phyloP scores from a whole-genome alignment of 805 yeast genomes.

The Candida caryicola region DNA sequence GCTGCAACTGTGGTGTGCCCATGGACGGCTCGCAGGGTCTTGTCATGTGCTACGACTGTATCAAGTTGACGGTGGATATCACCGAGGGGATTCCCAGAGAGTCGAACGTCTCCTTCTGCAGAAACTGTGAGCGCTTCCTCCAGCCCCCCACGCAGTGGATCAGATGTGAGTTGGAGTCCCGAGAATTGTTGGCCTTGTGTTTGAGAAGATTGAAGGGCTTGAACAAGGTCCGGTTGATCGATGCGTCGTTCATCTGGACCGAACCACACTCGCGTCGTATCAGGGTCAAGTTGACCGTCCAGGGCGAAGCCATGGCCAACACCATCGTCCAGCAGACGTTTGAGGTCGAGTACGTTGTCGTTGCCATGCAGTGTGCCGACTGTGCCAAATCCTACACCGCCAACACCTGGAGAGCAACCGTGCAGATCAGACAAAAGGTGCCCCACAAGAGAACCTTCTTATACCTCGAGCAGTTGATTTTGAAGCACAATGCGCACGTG shows the following conservation, averaged over 20 bases:
- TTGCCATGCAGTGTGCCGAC: conserved; percentile 97
- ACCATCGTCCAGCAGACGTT: conserved; percentile 91
- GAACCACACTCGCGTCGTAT: conserved; percentile 98
- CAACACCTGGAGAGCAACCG: conserved; percentile 97
- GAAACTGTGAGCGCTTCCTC: conserved; percentile 94
- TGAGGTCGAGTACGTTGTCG: conserved; percentile 89
- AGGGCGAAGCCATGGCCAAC: conserved; percentile 92
- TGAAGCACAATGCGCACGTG: conserved; percentile 88
- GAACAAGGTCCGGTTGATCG: conserved; percentile 79
- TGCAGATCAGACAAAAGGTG: conserved; percentile 96
- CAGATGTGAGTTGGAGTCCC: conserved; percentile 81
- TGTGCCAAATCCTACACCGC: conserved; percentile 97
- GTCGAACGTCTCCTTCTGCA: conserved; percentile 87
- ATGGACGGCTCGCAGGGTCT: conserved; percentile 93
- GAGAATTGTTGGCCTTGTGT: conserved; percentile 90
- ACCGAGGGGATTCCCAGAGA: conserved; percentile 92
- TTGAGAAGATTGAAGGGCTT: conserved; percentile 85
- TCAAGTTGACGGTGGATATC: conserved; percentile 87
- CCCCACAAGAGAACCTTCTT: conserved; percentile 94
- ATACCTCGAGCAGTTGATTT: conserved; percentile 90
- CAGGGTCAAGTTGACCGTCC: conserved; percentile 86
- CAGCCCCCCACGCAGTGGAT: conserved; percentile 97
- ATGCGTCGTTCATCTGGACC: conserved; percentile 97
- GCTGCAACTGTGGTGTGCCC: conserved; percentile 98
- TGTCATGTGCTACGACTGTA: conserved; percentile 97